Conservation (phyloP, 306 rosid genomes). For the Malus fusca region DNA sequence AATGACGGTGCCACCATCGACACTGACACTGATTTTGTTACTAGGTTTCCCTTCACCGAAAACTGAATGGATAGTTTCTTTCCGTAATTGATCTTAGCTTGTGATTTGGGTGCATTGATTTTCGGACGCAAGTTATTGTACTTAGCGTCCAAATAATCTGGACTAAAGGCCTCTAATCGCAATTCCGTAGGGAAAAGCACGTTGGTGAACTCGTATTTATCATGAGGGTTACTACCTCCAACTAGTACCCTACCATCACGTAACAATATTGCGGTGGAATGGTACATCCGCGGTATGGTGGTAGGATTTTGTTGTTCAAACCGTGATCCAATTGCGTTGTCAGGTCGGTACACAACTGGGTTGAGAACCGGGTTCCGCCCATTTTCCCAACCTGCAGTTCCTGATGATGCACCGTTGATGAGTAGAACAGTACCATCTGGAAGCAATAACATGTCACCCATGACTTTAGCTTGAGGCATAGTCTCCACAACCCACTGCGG, state of each 20-base stretch:
- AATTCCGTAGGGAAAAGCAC: slow-evolving; percentile 42
- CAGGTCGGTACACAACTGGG: slow-evolving; percentile 38
- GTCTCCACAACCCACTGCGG: slow-evolving; percentile 54
- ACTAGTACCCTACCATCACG: slow-evolving; percentile 66
- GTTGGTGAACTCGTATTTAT: slow-evolving; percentile 24
- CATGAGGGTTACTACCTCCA: slow-evolving; percentile 65
- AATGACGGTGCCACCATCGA: slow-evolving; percentile 60
- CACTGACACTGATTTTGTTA: slow-evolving; percentile 21
- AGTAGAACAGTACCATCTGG: slow-evolving; percentile 59
- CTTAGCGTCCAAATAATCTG: slow-evolving; percentile 20
- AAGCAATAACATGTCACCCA: slow-evolving; percentile 62
- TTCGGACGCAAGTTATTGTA: slow-evolving; percentile 17
- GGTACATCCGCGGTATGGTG: slow-evolving; percentile 47
- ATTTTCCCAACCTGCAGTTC: slow-evolving; percentile 54
- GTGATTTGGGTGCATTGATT: slow-evolving; percentile 17
- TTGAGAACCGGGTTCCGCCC: slow-evolving; percentile 26
- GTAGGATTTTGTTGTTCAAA: slow-evolving; percentile 36
- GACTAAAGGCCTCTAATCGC: slow-evolving; percentile 38
- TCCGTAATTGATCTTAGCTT: slow-evolving; percentile 7
- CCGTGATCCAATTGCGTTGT: slow-evolving; percentile 21
- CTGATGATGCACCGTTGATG: slow-evolving; percentile 41
- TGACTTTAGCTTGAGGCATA: slow-evolving; percentile 49
- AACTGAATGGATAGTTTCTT: slow-evolving; percentile 14
- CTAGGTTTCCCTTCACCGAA: not conserved
- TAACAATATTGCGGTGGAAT: slow-evolving; percentile 49